Evolutionary conservation across 1,284 basidiomycete species (phyloP), one percentile per base, ranked within the genome.

Genomic region (Ceratobasidium sp.): DNA sequence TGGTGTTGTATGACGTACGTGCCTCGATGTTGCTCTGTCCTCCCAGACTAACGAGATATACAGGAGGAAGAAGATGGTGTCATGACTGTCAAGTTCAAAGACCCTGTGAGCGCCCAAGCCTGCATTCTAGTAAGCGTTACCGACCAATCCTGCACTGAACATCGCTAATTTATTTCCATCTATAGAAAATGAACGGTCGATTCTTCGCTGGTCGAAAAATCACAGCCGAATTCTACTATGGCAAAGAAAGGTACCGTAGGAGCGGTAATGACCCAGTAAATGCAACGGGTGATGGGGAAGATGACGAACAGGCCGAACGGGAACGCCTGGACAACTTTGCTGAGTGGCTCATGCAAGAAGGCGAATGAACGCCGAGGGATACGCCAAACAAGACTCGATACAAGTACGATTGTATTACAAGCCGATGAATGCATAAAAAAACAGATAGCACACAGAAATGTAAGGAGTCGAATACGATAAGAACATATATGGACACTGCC

Each of bases 21-120:
- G 10, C 1, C 22, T 84, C 7, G 22, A 13, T 57, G 13, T 20
- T 56, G 13, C 22, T 31, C 55, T 62, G 47, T 20, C 12, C 52
- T 32, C 53, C 20, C 43, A 15, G 68, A 45, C 49, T 67, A 38
- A 64, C 49, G 10, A 38, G 27, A 27, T 42, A 50, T 73, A 64
- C 79, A 98, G 94, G 87, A 90, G 81, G 97, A 99, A 78, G 82
- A 88, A 25, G 94, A 98, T 45, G 97, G 97, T 1, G 81, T 99
- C 69, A 98, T 99, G 86, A 96, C 95, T 0, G 89, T 99, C 72
- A 96, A 96, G 75, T 99, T 98, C 82, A 88, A 89, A 70, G 94
- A 96, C 73, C 84, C 91, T 4, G 75, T 93, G 2, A 89, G 93
- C 65, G 96, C 96, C 0, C 88, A 93, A 77, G 93, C 93, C 3